A percentile compares a stretch with the other conserved stretches of the same genome.
Evolutionary conservation across 768 basidiomycete genomes (phyloP).

Genomic region (Mycena latifolia): DNA sequence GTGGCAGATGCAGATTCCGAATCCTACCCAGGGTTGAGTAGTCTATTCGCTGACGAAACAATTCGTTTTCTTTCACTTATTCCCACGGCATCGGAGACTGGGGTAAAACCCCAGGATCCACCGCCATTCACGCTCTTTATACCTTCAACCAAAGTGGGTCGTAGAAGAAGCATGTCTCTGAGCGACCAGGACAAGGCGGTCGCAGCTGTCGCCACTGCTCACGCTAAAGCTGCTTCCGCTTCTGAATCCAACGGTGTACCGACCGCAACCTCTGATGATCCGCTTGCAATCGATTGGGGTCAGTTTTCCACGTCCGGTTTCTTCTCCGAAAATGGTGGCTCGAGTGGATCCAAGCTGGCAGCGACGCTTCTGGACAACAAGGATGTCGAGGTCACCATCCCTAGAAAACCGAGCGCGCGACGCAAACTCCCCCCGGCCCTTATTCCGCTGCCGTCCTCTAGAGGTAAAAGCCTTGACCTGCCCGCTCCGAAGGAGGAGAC

Average conservation of each 20-base stretch:
- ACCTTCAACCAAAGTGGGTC: slow-evolving; percentile 31
- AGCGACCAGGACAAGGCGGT: slow-evolving; percentile 37
- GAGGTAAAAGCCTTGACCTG: slow-evolving; percentile 44
- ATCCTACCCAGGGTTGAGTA: slow-evolving; percentile 54
- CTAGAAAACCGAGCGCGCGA: slow-evolving; percentile 52
- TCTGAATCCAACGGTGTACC: slow-evolving; percentile 42
- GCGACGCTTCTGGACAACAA: slow-evolving; percentile 66
- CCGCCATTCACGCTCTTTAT: slow-evolving; percentile 48
- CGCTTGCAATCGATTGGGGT: slow-evolving; percentile 67
- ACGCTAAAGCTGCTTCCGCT: slow-evolving; percentile 48
- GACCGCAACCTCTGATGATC: slow-evolving; percentile 9
- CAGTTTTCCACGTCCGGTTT: slow-evolving; percentile 80
- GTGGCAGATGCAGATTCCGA: slow-evolving; percentile 55
- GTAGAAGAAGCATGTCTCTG: slow-evolving; percentile 31
- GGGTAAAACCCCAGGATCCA: slow-evolving; percentile 46
- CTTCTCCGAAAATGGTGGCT: slow-evolving; percentile 49
- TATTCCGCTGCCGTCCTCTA: slow-evolving; percentile 36
- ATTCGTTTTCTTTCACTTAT: slow-evolving; percentile 65
- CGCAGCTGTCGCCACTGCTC: slow-evolving; percentile 35
- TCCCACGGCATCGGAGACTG: slow-evolving; percentile 51
- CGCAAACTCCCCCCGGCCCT: slow-evolving; percentile 39
- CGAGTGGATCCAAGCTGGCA: slow-evolving; percentile 59
- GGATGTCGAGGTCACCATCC: slow-evolving; percentile 68
- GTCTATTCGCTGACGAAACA: slow-evolving; percentile 79
- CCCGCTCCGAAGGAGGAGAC: slow-evolving; percentile 34